Evolutionary conservation across 2,329 filamentous ascomycete genomes (phyloP).

Genomic region (Emydomyces testavorans): DNA sequence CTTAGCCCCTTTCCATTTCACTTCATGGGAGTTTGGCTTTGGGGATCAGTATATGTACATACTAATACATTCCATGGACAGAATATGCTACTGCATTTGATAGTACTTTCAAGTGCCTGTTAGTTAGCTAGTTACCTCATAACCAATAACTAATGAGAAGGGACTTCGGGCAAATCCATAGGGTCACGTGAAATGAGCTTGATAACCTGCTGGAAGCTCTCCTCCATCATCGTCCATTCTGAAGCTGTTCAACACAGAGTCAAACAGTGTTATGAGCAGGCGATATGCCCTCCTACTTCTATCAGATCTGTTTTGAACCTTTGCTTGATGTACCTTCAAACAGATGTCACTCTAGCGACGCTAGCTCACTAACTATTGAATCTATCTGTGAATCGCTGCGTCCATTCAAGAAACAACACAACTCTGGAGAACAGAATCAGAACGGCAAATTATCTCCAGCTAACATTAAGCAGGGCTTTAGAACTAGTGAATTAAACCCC

Average conservation of each 20-base stretch:
- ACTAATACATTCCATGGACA: too few relatives aligned
- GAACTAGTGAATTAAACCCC: constrained; percentile 12
- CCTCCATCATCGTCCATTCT: neutral
- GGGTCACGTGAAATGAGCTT: constrained; percentile 7
- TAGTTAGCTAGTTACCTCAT: too few relatives aligned
- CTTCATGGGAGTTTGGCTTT: too few relatives aligned
- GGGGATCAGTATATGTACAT: too few relatives aligned
- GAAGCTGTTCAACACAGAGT: neutral
- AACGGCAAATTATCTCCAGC: neutral
- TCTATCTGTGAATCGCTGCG: constrained; percentile 12
- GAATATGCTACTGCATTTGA: too few relatives aligned
- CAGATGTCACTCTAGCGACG: constrained; percentile 1
- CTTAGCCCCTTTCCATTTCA: too few relatives aligned
- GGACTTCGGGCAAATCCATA: too few relatives aligned
- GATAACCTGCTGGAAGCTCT: neutral
- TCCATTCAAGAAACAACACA: constrained; percentile 12
- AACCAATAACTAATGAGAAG: too few relatives aligned
- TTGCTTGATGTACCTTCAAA: constrained; percentile 28
- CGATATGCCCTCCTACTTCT: constrained; percentile 53
- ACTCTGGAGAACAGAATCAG: constrained; percentile 1
- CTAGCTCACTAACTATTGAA: constrained; percentile 4
- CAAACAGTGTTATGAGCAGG: constrained; percentile 24
- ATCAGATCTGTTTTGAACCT: constrained; percentile 51
- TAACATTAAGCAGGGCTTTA: neutral
- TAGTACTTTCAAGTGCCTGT: too few relatives aligned